A percentile compares a stretch with the other conserved stretches of the same genome.
phyloP scores from a whole-genome alignment of 257 asterid species.

The Primulina huaijiensis region DNA sequence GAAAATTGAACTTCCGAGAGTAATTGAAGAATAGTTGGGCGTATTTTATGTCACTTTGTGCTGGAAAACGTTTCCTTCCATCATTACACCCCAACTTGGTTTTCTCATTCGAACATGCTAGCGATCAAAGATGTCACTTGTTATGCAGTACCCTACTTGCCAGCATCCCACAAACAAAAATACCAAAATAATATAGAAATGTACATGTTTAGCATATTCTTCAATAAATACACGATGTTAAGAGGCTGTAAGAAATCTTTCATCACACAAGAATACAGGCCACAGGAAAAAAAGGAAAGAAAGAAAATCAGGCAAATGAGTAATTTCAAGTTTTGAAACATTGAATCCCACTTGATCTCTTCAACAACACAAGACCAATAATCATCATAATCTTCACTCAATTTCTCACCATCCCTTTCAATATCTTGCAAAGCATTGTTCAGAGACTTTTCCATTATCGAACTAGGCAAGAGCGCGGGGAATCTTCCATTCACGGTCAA shows the following conservation, averaged over 20 bases:
- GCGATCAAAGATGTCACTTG: too few relatives aligned
- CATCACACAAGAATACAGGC: neutral
- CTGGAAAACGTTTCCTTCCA: too few relatives aligned
- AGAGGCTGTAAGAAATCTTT: neutral
- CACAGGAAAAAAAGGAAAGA: neutral
- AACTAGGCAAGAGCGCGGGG: neutral
- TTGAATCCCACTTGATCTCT: conserved; percentile 57
- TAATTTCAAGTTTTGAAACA: conserved; percentile 70
- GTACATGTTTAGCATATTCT: neutral
- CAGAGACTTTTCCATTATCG: neutral
- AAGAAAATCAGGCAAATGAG: neutral
- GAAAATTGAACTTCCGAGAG: too few relatives aligned
- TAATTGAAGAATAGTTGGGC: too few relatives aligned
- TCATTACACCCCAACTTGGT: too few relatives aligned
- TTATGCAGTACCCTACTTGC: neutral
- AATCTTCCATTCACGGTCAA: neutral
- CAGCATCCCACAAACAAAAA: neutral
- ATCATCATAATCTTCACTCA: conserved; percentile 32
- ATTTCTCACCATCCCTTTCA: conserved; percentile 30
- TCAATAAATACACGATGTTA: neutral
- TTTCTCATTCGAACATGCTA: too few relatives aligned
- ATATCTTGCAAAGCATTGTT: neutral
- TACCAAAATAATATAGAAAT: neutral
- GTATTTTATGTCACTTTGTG: too few relatives aligned
- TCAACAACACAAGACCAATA: neutral